These are phyloP conservation scores for Talaromyces wortmannii DNA, from an alignment of 495 filamentous ascomycete species.

Conservation along the genomic window DNA sequence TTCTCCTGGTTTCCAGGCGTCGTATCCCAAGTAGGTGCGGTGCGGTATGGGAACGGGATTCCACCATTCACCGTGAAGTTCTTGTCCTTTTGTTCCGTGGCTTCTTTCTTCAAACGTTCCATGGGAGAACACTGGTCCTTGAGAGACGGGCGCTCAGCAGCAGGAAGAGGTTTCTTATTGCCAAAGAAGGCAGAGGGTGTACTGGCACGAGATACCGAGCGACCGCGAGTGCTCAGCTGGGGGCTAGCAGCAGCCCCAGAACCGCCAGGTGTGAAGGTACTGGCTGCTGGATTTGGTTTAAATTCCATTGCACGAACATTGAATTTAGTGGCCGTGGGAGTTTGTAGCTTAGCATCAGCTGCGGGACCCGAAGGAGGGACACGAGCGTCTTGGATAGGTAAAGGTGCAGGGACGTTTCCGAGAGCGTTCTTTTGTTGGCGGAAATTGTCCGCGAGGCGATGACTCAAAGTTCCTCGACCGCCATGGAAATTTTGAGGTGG, in stretches of 20 bases:
- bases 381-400: constrained; percentile 47
- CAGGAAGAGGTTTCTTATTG: constrained; percentile 51
- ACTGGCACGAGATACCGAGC: constrained; percentile 43
- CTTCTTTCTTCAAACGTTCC: constrained; percentile 61
- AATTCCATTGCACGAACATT: constrained; percentile 83
- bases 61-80: constrained; percentile 59
- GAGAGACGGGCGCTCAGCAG: constrained; percentile 52
- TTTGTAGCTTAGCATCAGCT: constrained; percentile 38
- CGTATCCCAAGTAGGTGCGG: constrained; percentile 70
- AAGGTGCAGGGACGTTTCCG: constrained; percentile 41
- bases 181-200: constrained; percentile 47
- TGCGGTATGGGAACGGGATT: constrained; percentile 70
- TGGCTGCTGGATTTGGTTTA: constrained; percentile 71
- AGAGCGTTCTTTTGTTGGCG: constrained; percentile 48
- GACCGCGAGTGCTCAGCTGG: constrained; percentile 43
- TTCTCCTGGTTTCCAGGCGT: constrained; percentile 56
- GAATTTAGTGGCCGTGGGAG: constrained; percentile 54
- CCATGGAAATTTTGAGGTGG: constrained; percentile 36
- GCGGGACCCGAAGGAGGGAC: constrained; percentile 42
- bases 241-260: constrained; percentile 56
- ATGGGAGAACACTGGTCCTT: constrained; percentile 66
- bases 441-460: constrained; percentile 48
- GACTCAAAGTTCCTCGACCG: constrained; percentile 41
- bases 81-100: constrained; percentile 35
- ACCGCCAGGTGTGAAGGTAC: constrained; percentile 66